Percentiles rank a stretch among this genome's conserved stretches.
These are phyloP conservation scores for Oropetium thomaeum DNA, from an alignment of 176 grass and related monocot species.

Conservation along the genomic window DNA sequence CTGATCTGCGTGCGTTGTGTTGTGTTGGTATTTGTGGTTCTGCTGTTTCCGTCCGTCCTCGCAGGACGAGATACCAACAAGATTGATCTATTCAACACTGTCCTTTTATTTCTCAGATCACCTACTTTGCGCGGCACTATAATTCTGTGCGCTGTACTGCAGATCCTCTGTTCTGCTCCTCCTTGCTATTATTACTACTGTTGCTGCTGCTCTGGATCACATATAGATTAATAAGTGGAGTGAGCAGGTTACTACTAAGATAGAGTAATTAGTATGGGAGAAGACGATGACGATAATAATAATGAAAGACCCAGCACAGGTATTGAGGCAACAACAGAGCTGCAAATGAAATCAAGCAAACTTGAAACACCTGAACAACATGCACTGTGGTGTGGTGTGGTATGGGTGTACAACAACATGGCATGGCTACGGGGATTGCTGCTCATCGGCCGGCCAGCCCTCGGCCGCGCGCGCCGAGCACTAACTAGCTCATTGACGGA, in stretches of 20 bases:
- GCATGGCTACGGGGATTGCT: not conserved
- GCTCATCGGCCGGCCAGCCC: constrained; percentile 11
- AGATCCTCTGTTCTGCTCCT: not conserved
- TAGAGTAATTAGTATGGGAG: too few relatives aligned
- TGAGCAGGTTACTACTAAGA: too few relatives aligned
- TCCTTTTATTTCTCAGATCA: not conserved
- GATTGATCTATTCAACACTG: not conserved
- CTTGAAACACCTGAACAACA: not conserved
- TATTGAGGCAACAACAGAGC: too few relatives aligned
- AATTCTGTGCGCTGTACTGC: not conserved
- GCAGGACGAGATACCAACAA: constrained; percentile 1
- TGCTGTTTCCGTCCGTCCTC: too few relatives aligned
- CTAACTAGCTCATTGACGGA: too few relatives aligned
- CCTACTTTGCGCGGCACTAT: not conserved
- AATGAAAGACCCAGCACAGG: too few relatives aligned
- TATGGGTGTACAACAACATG: not conserved
- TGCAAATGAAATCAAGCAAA: not conserved
- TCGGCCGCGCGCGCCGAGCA: constrained; percentile 15
- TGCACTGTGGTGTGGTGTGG: not conserved
- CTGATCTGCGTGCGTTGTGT: too few relatives aligned
- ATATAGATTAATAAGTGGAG: too few relatives aligned
- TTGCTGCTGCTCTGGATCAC: too few relatives aligned
- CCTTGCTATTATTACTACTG: not conserved
- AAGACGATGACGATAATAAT: too few relatives aligned
- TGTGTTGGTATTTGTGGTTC: too few relatives aligned